A percentile compares a stretch with the other conserved stretches of the same genome.
Evolutionary conservation across 768 basidiomycete species (phyloP).

Genomic region (Mycena sanguinolenta): DNA sequence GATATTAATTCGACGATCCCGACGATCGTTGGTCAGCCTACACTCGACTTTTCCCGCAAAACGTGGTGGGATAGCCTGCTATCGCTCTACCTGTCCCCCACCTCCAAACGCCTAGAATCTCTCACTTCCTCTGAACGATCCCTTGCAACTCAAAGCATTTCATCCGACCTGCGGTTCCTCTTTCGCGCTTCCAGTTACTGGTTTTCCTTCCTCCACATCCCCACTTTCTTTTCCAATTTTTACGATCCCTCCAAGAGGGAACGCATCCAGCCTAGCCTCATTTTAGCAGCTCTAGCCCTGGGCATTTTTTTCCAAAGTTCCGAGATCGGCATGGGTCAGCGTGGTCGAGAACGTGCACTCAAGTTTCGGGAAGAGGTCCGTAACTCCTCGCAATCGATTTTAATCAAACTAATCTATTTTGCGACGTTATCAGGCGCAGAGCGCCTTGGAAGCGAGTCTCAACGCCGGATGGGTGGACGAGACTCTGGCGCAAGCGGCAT

Average conservation of each 20-base stretch:
- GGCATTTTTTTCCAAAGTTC: conserved; percentile 81
- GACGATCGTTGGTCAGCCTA: conserved; percentile 68
- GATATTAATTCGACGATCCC: not conserved
- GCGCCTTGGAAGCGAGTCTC: conserved; percentile 77
- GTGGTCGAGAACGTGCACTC: conserved; percentile 69
- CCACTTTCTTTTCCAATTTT: conserved; percentile 73
- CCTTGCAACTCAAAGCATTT: conserved; percentile 58
- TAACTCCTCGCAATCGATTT: not conserved
- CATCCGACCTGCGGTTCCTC: conserved; percentile 71
- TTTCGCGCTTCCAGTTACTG: conserved; percentile 77
- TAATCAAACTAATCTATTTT: conserved; percentile 4
- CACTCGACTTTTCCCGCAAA: conserved; percentile 75
- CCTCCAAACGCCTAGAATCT: conserved; percentile 46
- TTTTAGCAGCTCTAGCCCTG: conserved; percentile 73
- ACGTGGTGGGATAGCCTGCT: conserved; percentile 86
- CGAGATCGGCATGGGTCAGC: conserved; percentile 63
- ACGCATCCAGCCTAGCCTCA: conserved; percentile 75
- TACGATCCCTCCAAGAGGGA: conserved; percentile 67
- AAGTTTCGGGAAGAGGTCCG: conserved; percentile 66
- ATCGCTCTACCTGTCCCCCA: conserved; percentile 61
- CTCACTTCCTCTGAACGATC: conserved; percentile 61
- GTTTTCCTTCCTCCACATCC: conserved; percentile 82
- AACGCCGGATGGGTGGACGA: conserved; percentile 82
- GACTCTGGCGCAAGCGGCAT: conserved; percentile 80
- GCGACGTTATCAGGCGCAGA: conserved; percentile 60